These are phyloP conservation scores for Ambrosia hybrid DNA, from an alignment of 140 eudicot genomes.

Conservation along the genomic window DNA sequence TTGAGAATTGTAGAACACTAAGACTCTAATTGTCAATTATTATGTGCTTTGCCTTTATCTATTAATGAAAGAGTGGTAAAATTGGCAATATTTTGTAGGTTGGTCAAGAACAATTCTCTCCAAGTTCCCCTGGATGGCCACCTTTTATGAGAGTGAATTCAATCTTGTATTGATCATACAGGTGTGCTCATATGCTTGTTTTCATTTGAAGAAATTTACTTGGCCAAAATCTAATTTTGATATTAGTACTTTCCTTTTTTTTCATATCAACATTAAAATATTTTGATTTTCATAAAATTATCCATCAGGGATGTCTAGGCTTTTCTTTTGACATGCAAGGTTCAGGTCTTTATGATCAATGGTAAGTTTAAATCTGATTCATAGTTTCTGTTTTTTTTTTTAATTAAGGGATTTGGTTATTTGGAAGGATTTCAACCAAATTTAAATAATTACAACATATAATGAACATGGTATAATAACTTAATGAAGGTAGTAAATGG, in stretches of 20 bases:
- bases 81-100: constrained; percentile 48
- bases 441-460: too few relatives aligned
- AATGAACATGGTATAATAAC: too few relatives aligned
- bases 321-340: constrained; percentile 92
- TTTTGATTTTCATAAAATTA: constrained; percentile 22
- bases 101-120: constrained; percentile 93
- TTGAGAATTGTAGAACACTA: background rate
- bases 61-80: constrained; percentile 1
- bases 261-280: background rate
- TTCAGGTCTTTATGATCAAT: constrained; percentile 93
- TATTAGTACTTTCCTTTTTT: background rate
- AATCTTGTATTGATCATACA: constrained; percentile 92
- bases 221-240: background rate
- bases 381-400: background rate
- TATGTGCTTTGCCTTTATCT: background rate
- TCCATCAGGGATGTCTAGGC: constrained; percentile 92
- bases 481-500: too few relatives aligned
- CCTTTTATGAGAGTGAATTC: constrained; percentile 99
- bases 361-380: constrained; percentile 46
- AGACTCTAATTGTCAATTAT: constrained; percentile 4
- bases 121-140: constrained; percentile 98
- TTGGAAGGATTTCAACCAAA: too few relatives aligned
- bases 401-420: background rate
- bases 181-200: constrained; percentile 40
- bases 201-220: background rate